Base-by-base conservation (phyloP, 768 basidiomycete species). In the Galerina marginata region DNA sequence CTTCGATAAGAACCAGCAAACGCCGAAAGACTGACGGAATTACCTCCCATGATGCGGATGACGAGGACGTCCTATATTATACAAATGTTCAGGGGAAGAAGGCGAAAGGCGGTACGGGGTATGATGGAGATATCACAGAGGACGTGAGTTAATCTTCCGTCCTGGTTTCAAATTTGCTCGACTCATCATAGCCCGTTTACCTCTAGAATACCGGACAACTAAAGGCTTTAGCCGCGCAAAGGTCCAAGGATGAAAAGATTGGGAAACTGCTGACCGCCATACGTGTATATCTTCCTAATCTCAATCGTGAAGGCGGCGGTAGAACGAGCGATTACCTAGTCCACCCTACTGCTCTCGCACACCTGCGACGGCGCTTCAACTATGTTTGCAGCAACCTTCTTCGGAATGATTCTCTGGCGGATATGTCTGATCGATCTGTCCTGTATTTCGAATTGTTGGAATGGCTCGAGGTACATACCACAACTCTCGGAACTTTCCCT, bases 331-430 rank as follows among this genome's bases (percentile, higher is more conserved):
- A 98, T 77, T 96, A 92, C 68, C 83, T 95, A 67, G 89, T 91
- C n/a, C 92, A 95, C 68, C 95, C 95, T 2, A 96, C 94, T 3
- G 86, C 95, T 2, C 79, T 98, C 39, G 93, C 95, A 9, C 96
- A 96, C 75, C 88, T 98, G 56, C 87, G 96, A 43, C 79, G 96
- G 64, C 84, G 95, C 37, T 97, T 97, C 78, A 96, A 95, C 70
- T 87, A 87, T 69, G 85, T 97, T 57, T 89, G 91, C 67, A 94
- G 91, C 62, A 86, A 89, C 38, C 85, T 97, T 43, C 81, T 97
- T 42, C 83, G 93, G 62, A 96, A 96, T 67, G 95, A 97, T 73
- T 96, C 96, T 14, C 77, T 98, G 48, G 85, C 93, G 45, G 96
- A 97, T 69, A 96, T 97, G 95, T 93, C 92, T 9, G 93, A 95